These are phyloP conservation scores for Pseudogymnoascus sp. DNA, from an alignment of 2,329 filamentous ascomycete genomes.

Conservation along the genomic window DNA sequence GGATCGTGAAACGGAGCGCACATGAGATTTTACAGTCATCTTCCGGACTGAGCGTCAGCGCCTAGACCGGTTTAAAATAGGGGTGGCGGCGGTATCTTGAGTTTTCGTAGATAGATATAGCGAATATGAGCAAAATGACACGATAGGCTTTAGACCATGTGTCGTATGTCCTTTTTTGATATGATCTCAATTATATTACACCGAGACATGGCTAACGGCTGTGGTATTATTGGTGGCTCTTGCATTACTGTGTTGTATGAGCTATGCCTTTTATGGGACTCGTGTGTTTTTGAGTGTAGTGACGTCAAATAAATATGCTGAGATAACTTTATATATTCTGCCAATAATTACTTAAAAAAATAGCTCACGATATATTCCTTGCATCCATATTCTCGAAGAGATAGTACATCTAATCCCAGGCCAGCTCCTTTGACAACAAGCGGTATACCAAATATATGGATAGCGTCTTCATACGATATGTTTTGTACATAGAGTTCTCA, in stretches of 20 bases:
- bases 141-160: background rate
- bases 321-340: too few species aligned
- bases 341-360: too few species aligned
- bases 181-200: background rate
- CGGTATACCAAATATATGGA: background rate
- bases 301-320: background rate
- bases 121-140: background rate
- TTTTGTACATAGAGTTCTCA: background rate
- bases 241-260: background rate
- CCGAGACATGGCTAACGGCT: background rate
- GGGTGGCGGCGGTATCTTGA: background rate
- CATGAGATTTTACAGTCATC: conserved; percentile 55
- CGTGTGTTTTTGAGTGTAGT: background rate
- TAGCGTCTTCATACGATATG: background rate
- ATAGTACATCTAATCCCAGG: background rate
- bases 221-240: background rate
- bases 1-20: conserved; percentile 80
- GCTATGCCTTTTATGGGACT: background rate
- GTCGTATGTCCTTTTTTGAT: background rate
- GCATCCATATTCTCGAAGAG: background rate
- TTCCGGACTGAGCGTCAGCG: background rate
- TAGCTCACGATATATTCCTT: background rate
- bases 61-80: background rate
- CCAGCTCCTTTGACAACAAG: background rate
- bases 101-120: background rate